Evolutionary conservation across 1,139 yeast species (phyloP), one percentile per base, ranked within the genome.

Genomic region (Scheffersomyces quercinus): DNA sequence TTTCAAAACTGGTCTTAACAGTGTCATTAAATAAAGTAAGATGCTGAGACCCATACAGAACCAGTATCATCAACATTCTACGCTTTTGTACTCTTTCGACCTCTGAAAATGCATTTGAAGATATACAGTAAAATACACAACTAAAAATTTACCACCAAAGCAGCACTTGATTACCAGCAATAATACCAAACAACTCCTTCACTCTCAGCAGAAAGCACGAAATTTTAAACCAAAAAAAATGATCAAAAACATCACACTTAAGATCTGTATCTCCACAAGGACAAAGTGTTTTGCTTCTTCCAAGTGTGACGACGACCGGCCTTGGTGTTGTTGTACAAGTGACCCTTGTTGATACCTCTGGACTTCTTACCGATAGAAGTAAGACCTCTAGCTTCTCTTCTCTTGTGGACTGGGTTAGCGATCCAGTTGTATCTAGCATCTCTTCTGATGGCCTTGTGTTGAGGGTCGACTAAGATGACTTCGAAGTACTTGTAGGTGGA

Each of bases 261-360:
- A 74, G 88, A 83, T 86, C 99, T 91, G 97, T 93, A 93, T 87
- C 99, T 89, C 98, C 99, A 93, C 80, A 93, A 82, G 66, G 96
- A 87, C 75, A 93, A 85, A 65, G 99, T 93, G 95, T 93, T 93
- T 83, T 93, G 93, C 79, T 85, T 89, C 89, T 93, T 93, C 99
- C 99, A 93, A 81, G 91, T 93, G 89, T 91, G 96, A 79, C 96
- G 88, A 82, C 97, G 91, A 75, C 95, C 98, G 67, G 97, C 90
- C 68, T 80, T 77, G 83, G 98, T 91, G 85, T 91, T 90, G 97
- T 86, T 83, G 97, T 70, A 93, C 77, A 82, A 82, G 91, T 93
- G 99, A 74, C 99, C 99, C 88, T 91, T 93, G 96, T 90, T 89
- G 85, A 93, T 89, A 88, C 99, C 99, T 85, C 99, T 88, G 80